Conservation (phyloP, 192 early-diverging fungal genomes). For the Podila minutissima region DNA sequence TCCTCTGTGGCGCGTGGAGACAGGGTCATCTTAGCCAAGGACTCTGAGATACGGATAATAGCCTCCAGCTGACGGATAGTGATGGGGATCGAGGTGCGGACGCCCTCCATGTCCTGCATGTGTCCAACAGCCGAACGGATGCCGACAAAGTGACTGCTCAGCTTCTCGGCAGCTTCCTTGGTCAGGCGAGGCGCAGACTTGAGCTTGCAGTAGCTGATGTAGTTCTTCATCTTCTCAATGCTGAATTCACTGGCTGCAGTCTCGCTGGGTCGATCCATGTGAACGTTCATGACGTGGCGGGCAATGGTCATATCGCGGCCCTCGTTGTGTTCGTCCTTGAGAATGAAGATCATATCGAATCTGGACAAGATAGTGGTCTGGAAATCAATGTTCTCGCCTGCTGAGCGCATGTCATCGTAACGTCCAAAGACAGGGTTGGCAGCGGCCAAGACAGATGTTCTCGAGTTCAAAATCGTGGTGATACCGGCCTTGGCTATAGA, state of each 20-base stretch:
- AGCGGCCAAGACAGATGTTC: constrained; percentile 96
- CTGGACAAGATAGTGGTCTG: constrained; percentile 99
- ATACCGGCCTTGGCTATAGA: constrained; percentile 99
- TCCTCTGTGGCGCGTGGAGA: constrained; percentile 83
- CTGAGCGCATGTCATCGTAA: constrained; percentile 98
- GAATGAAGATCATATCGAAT: constrained; percentile 99
- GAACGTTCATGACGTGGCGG: constrained; percentile 93
- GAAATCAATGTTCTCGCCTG: constrained; percentile 99
- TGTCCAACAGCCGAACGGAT: constrained; percentile 87
- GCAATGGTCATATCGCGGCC: constrained; percentile 93
- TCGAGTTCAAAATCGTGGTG: constrained; percentile 97
- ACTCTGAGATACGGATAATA: constrained; percentile 97
- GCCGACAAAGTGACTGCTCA: constrained; percentile 93
- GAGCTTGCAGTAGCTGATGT: constrained; percentile 94
- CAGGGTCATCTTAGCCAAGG: constrained; percentile 95
- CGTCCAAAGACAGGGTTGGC: constrained; percentile 99
- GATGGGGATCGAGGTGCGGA: constrained; percentile 92
- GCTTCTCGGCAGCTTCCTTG: constrained; percentile 88
- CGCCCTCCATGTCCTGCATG: constrained; percentile 76
- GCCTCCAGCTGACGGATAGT: constrained; percentile 98
- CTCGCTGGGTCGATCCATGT: constrained; percentile 80
- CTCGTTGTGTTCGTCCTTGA: constrained; percentile 97
- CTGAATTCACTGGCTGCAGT: constrained; percentile 86
- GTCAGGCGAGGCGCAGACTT: constrained; percentile 96
- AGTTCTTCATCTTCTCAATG: constrained; percentile 95